Evolutionary conservation across 2,329 filamentous ascomycete species (phyloP).

Genomic region (Beauveria pseudobassiana): DNA sequence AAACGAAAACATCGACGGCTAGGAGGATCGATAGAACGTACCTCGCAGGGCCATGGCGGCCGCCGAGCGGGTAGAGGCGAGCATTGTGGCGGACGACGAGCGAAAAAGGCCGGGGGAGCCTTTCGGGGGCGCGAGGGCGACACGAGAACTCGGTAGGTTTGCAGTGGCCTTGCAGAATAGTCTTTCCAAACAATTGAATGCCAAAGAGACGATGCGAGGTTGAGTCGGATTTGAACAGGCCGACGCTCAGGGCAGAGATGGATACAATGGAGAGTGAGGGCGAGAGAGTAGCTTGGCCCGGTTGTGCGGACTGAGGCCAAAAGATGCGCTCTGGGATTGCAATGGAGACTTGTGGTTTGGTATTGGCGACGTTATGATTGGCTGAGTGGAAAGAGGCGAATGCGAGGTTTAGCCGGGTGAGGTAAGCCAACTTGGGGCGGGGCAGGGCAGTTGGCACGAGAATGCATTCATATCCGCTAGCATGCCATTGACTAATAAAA

Average conservation of each 20-base stretch:
- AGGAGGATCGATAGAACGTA: slow-evolving; percentile 22
- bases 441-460: too few relatives aligned
- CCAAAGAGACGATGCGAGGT: background rate
- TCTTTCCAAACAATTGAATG: slow-evolving; percentile 4
- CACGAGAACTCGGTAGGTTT: background rate
- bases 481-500: too few relatives aligned
- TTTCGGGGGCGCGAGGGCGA: background rate
- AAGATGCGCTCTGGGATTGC: slow-evolving; percentile 6
- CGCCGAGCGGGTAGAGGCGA: slow-evolving; percentile 42
- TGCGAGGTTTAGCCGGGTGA: slow-evolving; percentile 11
- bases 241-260: background rate
- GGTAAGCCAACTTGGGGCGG: background rate
- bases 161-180: background rate
- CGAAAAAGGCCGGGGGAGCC: background rate
- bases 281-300: background rate
- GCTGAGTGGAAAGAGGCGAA: background rate
- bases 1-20: background rate
- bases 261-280: background rate
- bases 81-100: slow-evolving; percentile 29
- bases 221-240: background rate
- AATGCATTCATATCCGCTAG: too few relatives aligned
- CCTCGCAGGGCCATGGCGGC: slow-evolving; percentile 46
- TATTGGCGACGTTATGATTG: slow-evolving; percentile 13
- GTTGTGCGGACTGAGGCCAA: slow-evolving; percentile 10
- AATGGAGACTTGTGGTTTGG: slow-evolving; percentile 5